A percentile compares a stretch with the other conserved stretches of the same genome.
Evolutionary conservation across 1,284 basidiomycete genomes (phyloP).

Genomic region (Cryptococcus sp.): DNA sequence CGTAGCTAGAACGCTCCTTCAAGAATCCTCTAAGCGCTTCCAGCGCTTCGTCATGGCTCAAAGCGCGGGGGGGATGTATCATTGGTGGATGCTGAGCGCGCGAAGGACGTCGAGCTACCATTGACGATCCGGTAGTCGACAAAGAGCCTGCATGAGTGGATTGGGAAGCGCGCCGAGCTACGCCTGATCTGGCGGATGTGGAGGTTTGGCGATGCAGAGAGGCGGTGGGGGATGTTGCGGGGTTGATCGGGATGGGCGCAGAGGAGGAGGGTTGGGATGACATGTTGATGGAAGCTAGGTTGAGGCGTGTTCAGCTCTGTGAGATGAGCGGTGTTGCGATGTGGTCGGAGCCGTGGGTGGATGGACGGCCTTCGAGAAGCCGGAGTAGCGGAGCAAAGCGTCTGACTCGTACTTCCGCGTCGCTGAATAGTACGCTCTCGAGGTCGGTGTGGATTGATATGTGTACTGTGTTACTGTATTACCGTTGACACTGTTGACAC

Average conservation of each 20-base stretch:
- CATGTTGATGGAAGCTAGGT: conserved; percentile 5
- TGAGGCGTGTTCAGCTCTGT: neutral
- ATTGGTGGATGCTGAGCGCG: conserved; percentile 43
- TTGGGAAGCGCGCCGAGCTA: conserved; percentile 17
- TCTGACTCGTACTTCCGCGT: too few species aligned
- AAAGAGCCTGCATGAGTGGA: conserved; percentile 12
- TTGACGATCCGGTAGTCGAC: conserved; percentile 8
- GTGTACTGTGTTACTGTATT: too few species aligned
- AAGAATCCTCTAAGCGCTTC: conserved; percentile 78
- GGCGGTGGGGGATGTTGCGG: conserved; percentile 14
- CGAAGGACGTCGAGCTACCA: conserved; percentile 40
- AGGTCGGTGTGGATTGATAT: too few species aligned
- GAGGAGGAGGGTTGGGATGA: conserved; percentile 16
- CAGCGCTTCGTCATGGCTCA: conserved; percentile 70
- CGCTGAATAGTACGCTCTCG: too few species aligned
- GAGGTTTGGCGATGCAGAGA: conserved; percentile 15
- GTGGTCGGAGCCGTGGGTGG: too few species aligned
- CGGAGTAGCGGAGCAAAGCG: too few species aligned
- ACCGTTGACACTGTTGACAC: too few species aligned
- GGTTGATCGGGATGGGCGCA: conserved; percentile 17
- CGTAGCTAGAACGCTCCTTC: conserved; percentile 82
- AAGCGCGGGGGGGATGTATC: conserved; percentile 24
- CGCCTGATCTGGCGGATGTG: conserved; percentile 7
- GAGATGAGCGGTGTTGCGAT: too few species aligned
- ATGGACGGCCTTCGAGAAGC: too few species aligned